Conservation (phyloP, 768 basidiomycete species). For the Suillus brevipes region DNA sequence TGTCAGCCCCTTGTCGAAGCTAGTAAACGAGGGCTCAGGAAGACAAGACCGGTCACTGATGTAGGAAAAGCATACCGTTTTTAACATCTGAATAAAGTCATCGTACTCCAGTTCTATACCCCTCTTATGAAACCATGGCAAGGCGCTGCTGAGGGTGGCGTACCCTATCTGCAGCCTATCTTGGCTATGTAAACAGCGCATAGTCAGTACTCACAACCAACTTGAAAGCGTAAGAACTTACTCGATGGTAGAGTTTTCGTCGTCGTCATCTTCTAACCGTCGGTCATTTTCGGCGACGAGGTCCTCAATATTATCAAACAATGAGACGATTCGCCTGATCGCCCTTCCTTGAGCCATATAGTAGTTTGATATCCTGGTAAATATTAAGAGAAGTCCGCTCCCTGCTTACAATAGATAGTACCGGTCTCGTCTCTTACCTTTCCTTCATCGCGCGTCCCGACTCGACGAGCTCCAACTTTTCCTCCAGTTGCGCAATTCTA, state of each 20-base stretch:
- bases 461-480: too few species aligned
- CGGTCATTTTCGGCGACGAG: neutral
- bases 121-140: neutral
- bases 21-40: neutral
- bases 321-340: neutral
- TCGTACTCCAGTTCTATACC: neutral
- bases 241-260: neutral
- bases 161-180: neutral
- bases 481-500: too few species aligned
- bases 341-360: neutral
- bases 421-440: too few species aligned
- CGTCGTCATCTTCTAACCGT: neutral
- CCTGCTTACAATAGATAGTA: neutral
- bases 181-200: neutral
- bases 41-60: neutral
- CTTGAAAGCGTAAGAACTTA: neutral
- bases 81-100: neutral
- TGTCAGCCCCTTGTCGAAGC: neutral
- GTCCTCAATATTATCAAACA: neutral
- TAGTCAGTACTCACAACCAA: neutral
- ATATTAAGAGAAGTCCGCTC: neutral
- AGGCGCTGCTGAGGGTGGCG: neutral
- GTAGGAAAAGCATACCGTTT: neutral
- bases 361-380: neutral
- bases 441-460: too few species aligned